phyloP scores from a whole-genome alignment of 345 rosid genomes.

The Lepidium sativum region DNA sequence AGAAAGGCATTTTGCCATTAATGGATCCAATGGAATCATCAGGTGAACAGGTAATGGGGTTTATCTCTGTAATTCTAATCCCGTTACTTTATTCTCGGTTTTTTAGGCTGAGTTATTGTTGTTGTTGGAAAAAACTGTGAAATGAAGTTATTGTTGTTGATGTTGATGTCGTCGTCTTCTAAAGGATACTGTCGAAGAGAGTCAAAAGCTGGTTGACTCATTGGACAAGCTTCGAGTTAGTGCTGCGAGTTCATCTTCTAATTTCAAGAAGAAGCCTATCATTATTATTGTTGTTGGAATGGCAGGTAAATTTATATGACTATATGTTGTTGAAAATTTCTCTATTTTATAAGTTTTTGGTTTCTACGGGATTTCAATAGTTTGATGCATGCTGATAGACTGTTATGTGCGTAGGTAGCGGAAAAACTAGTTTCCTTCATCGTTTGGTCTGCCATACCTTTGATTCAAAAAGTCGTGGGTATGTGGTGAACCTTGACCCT shows the following conservation, averaged over 20 bases:
- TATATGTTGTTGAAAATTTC: neutral
- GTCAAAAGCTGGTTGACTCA: slow-evolving; percentile 41
- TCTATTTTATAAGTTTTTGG: neutral
- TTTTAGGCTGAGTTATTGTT: neutral
- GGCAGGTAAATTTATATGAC: slow-evolving; percentile 45
- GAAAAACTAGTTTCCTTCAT: slow-evolving; percentile 72
- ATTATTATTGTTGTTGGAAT: slow-evolving; percentile 71
- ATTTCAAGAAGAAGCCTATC: slow-evolving; percentile 63
- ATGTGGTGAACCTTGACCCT: slow-evolving; percentile 80
- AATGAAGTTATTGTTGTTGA: neutral
- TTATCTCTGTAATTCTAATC: neutral
- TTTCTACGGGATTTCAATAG: neutral
- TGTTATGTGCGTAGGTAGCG: slow-evolving; percentile 43
- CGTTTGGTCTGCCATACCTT: slow-evolving; percentile 65
- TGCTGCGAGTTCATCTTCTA: slow-evolving; percentile 32
- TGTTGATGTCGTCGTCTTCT: neutral
- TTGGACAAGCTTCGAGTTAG: slow-evolving; percentile 50
- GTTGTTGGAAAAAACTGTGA: neutral
- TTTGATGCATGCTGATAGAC: neutral
- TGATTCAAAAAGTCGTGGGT: slow-evolving; percentile 52
- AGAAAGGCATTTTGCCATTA: slow-evolving; percentile 29
- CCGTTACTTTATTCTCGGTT: neutral
- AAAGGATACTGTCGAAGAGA: slow-evolving; percentile 32
- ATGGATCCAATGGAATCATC: slow-evolving; percentile 44
- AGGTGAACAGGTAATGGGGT: slow-evolving; percentile 14